Conservation (phyloP, 306 rosid species). For the Crotalaria pallida region DNA sequence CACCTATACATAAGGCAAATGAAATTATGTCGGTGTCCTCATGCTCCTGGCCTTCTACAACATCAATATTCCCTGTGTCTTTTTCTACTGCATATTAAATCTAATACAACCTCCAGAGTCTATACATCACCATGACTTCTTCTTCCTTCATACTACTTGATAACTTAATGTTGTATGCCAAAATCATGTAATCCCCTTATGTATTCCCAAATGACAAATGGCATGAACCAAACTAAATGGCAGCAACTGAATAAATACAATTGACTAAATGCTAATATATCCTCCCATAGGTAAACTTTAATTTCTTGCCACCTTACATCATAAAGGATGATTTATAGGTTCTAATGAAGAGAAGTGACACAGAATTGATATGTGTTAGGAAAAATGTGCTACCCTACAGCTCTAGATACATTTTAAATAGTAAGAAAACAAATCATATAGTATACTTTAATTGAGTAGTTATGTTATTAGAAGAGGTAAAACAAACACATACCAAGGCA, state of each 20-base stretch:
- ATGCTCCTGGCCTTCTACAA: neutral
- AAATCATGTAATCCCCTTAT: no score
- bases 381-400: neutral
- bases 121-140: neutral
- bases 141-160: no score
- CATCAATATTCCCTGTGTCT: neutral
- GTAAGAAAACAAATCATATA: slow-evolving; percentile 1
- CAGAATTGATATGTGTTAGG: neutral
- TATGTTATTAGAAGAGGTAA: slow-evolving; percentile 13
- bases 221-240: neutral
- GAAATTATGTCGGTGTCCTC: neutral
- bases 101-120: neutral
- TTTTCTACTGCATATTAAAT: neutral
- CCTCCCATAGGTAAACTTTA: slow-evolving; percentile 3
- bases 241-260: neutral
- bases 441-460: neutral
- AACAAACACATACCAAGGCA: slow-evolving; percentile 69
- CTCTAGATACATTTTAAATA: neutral
- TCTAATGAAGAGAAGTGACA: neutral
- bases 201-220: no score
- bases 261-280: neutral
- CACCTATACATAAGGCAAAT: neutral
- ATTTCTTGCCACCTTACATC: neutral
- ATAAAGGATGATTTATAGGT: neutral
- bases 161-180: no score